A percentile compares a stretch with the other conserved stretches of the same genome.
Evolutionary conservation across 768 basidiomycete genomes (phyloP).

Genomic region (Solioccasus polychromus): DNA sequence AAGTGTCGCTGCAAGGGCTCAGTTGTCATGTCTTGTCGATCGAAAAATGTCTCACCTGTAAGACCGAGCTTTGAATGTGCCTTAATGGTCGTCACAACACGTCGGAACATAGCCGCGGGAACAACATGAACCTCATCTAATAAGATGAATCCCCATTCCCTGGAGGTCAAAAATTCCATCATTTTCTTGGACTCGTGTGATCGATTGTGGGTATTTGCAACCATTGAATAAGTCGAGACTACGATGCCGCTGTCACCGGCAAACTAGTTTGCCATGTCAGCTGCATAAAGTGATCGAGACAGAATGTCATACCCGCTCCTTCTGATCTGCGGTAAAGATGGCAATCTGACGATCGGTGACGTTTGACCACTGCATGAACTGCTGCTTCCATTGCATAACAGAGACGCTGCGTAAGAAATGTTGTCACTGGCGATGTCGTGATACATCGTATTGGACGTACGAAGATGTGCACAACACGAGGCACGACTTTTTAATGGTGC

Average conservation of each 20-base stretch:
- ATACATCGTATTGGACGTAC: conserved; percentile 47
- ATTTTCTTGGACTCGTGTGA: conserved; percentile 99
- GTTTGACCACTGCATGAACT: conserved; percentile 99
- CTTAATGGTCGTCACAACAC: conserved; percentile 97
- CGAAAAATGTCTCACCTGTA: conserved; percentile 59
- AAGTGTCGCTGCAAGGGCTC: conserved; percentile 69
- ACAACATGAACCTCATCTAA: conserved; percentile 99
- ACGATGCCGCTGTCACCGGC: conserved; percentile 97
- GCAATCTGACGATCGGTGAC: conserved; percentile 96
- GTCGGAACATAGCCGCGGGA: conserved; percentile 97
- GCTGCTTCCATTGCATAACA: conserved; percentile 98
- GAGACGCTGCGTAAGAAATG: conserved; percentile 59
- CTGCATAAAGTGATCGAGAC: not conserved
- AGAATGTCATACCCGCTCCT: conserved; percentile 72
- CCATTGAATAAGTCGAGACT: conserved; percentile 99
- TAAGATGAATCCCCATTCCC: conserved; percentile 98
- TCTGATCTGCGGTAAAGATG: conserved; percentile 96
- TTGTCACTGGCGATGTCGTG: conserved; percentile 6
- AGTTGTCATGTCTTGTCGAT: conserved; percentile 1
- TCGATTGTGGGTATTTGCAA: conserved; percentile 96
- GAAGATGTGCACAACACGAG: conserved; percentile 96
- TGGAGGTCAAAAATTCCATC: conserved; percentile 99
- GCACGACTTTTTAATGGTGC: conserved; percentile 98
- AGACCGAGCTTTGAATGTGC: conserved; percentile 98
- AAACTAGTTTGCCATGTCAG: conserved; percentile 54